Base-by-base conservation (phyloP, 208 protist genomes). In the Phytomonas sp. region DNA sequence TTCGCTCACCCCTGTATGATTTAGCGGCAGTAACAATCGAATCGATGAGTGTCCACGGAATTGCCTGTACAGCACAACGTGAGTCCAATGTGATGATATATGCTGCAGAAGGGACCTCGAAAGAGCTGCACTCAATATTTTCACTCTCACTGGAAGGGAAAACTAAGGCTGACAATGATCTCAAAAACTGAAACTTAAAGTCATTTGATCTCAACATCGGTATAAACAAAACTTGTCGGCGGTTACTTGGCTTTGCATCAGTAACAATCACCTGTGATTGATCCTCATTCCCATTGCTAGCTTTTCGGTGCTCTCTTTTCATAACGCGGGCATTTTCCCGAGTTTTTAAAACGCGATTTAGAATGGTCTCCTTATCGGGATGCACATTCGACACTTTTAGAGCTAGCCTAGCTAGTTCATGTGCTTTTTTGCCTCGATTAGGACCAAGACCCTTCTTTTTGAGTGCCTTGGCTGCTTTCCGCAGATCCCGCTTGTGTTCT, bases 291-390 rank as follows among this genome's bases (percentile, higher is more conserved):
- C 34, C 62, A 7, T 74, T 31, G 53, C 60, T 62, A 59, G 62
- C 7, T 37, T 28, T 62, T 32, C 46, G 37, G 33, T 64, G 78
- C 68, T 79, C 68, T 76, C 28, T n/a, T 66, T 84, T 83, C 69
- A 83, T 73, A 30, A 93, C 80, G 9, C 84, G 79, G 11, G 84
- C 82, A 17, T 88, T 75, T 72, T 96, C 90, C 30, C 90, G 81
- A 4, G 75, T 83, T 43, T 84, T 64, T 63, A 96, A 76, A n/a
- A 96, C 78, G 32, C 77, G 76, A 53, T 67, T 78, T 63, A 96
- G 66, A 68, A 96, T 96, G 30, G 84, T 69, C 73, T 96, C 87
- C 80, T 96, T 96, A 60, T 96, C 87, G 28, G 87, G 85, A 77
- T 93, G 81, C 4, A 83, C 63, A 72, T 96, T 96, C 0, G 90